phyloP scores from a whole-genome alignment of 2,329 filamentous ascomycete species.

The Colletotrichum euphorbiae region DNA sequence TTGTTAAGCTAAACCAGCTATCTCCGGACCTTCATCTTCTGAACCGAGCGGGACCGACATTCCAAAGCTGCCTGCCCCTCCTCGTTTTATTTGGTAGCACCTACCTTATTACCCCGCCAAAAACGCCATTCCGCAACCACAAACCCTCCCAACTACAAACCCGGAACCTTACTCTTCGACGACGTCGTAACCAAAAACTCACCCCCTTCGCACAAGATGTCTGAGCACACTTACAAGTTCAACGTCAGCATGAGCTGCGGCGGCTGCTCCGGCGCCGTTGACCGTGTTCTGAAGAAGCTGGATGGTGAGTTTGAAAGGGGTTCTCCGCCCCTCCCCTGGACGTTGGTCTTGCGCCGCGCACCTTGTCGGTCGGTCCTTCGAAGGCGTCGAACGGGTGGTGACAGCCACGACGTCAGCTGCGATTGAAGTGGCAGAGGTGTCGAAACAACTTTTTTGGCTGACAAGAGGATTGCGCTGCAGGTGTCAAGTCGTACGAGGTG shows the following conservation, averaged over 20 bases:
- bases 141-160: conserved; percentile 29
- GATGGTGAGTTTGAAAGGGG: conserved; percentile 71
- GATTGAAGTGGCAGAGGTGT: too few species aligned
- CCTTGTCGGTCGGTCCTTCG: background rate
- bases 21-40: too few species aligned
- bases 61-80: conserved; percentile 35
- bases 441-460: background rate
- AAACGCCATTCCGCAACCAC: conserved; percentile 24
- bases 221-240: conserved; percentile 95
- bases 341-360: too few species aligned
- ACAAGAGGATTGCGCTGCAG: conserved; percentile 57
- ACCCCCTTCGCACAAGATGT: conserved; percentile 63
- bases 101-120: conserved; percentile 38
- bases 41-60: too few species aligned
- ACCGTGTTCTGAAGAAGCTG: conserved; percentile 91
- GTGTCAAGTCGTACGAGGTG: conserved; percentile 87
- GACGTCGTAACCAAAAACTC: background rate
- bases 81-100: conserved; percentile 17
- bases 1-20: too few species aligned
- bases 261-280: conserved; percentile 94
- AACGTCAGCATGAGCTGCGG: conserved; percentile 93
- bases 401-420: background rate
- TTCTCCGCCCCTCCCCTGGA: background rate
- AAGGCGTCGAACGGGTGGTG: background rate
- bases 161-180: background rate